Conservation (phyloP, 2,329 filamentous ascomycete genomes). For the Aureobasidium sp. region DNA sequence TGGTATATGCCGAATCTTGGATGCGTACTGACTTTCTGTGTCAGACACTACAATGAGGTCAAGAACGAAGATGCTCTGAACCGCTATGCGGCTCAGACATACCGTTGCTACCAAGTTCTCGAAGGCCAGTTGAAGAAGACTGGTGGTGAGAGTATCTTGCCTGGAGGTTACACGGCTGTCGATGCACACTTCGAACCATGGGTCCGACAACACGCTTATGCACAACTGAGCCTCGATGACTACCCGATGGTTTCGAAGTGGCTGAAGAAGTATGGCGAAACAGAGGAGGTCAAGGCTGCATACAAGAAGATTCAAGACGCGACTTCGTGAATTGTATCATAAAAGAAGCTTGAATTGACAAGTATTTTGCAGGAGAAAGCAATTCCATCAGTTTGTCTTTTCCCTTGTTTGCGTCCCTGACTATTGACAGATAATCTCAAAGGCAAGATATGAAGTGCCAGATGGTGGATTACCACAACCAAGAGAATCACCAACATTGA, state of each 20-base stretch:
- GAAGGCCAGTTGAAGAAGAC: conserved; percentile 37
- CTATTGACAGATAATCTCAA: background rate
- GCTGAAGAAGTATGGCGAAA: conserved; percentile 30
- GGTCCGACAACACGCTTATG: conserved; percentile 34
- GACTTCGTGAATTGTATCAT: background rate
- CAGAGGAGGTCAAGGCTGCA: conserved; percentile 35
- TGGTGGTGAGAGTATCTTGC: conserved; percentile 33
- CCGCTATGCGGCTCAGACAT: conserved; percentile 34
- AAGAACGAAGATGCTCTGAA: conserved; percentile 39
- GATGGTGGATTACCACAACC: background rate
- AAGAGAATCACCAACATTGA: background rate
- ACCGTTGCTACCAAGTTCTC: conserved; percentile 38
- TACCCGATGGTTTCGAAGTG: conserved; percentile 36
- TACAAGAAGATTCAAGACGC: conserved; percentile 31
- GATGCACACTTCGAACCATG: conserved; percentile 40
- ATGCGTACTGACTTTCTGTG: background rate
- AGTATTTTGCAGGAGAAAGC: no score
- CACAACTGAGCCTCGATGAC: conserved; percentile 34
- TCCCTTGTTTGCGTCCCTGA: background rate
- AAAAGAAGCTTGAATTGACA: no score
- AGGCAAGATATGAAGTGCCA: background rate
- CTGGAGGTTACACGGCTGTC: conserved; percentile 32
- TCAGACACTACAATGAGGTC: conserved; percentile 20
- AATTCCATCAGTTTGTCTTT: no score
- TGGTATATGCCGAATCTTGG: no score